Conservation (phyloP, 148 eudicot genomes). For the Amaranthus palmeri region DNA sequence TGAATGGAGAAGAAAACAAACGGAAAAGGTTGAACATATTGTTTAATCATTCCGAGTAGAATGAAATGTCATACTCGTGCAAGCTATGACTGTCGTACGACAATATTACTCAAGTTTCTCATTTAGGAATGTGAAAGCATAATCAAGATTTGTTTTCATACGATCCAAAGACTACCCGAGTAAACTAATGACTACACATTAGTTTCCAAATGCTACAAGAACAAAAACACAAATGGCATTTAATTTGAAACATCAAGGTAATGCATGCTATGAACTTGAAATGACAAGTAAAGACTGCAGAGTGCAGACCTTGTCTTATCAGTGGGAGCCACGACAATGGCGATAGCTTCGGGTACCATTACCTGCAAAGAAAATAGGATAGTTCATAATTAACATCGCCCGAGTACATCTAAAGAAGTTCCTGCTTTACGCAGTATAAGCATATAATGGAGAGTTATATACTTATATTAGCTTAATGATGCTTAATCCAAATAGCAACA, state of each 20-base stretch:
- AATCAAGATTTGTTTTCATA: background rate
- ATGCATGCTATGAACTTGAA: background rate
- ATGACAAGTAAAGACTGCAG: conserved; percentile 4
- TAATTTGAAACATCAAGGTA: background rate
- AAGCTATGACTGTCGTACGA: no score
- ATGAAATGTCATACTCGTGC: background rate
- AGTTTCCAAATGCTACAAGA: background rate
- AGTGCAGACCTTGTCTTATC: conserved; percentile 54
- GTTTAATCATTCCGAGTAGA: background rate
- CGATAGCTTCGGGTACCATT: conserved; percentile 87
- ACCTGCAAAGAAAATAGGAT: conserved; percentile 35
- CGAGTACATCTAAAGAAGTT: background rate
- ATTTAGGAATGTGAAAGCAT: background rate
- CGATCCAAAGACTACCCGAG: background rate
- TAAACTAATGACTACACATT: background rate
- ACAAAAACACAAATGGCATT: background rate
- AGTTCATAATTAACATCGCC: background rate
- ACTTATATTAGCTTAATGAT: background rate
- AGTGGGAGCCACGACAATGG: conserved; percentile 77
- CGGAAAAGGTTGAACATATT: background rate
- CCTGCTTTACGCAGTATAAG: background rate
- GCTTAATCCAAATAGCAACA: background rate
- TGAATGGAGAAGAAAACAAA: background rate
- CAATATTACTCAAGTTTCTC: no score
- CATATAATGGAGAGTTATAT: background rate